phyloP scores from a whole-genome alignment of 768 basidiomycete genomes.

The Atractiella rhizophila region DNA sequence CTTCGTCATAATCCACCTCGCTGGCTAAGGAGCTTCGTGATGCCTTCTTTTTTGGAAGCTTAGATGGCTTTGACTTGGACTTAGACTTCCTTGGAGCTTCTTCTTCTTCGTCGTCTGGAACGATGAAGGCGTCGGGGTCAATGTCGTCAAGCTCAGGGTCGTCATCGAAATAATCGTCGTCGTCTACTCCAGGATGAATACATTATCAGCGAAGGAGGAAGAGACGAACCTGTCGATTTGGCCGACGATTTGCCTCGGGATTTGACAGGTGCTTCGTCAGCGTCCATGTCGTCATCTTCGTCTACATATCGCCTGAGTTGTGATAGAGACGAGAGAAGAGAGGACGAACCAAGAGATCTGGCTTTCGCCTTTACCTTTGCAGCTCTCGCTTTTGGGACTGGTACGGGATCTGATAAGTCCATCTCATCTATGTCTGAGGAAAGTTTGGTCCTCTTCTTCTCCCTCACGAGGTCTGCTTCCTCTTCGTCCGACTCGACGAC shows the following conservation, averaged over 20 bases:
- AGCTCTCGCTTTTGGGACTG: too few species aligned
- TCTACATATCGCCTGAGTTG: background rate
- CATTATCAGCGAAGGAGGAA: too few species aligned
- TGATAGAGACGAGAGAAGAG: background rate
- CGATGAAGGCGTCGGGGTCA: background rate
- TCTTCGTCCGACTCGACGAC: too few species aligned
- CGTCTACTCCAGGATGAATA: too few species aligned
- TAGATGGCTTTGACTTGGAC: background rate
- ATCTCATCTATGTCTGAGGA: too few species aligned
- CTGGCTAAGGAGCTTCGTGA: background rate
- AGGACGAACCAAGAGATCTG: too few species aligned
- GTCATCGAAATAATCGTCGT: background rate
- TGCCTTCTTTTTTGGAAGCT: background rate
- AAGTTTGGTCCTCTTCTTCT: too few species aligned
- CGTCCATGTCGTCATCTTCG: background rate
- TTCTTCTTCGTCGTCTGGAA: background rate
- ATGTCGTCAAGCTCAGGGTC: background rate
- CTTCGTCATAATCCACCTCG: too few species aligned
- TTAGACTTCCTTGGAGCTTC: constrained; percentile 4
- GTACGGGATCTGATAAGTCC: too few species aligned
- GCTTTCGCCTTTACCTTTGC: too few species aligned
- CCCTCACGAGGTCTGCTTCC: too few species aligned
- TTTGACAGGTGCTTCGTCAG: background rate
- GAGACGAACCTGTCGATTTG: background rate
- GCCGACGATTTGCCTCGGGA: background rate